Base-by-base conservation (phyloP, 192 early-diverging fungal genomes). In the Chytriomyces confervae region DNA sequence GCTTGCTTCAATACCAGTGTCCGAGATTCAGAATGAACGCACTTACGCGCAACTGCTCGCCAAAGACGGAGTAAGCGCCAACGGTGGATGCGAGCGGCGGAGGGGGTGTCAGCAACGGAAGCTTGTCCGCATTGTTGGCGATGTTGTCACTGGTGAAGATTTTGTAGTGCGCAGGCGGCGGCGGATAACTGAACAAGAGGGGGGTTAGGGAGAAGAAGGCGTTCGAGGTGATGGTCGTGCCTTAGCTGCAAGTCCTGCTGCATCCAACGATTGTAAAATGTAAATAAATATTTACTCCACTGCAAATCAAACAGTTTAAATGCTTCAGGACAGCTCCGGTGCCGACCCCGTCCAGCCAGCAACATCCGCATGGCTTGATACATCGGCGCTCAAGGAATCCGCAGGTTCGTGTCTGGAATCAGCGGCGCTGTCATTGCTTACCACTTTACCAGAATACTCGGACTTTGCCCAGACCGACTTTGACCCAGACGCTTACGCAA, bases 401-500 rank as follows among this genome's bases (percentile, higher is more conserved):
- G 36, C 36, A 36, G 36, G 36, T 36, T 36, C 36, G 36, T 36
- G 36, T 36, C 2, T 36, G 36, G 36, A 36, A 36, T 36, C 36
- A 36, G 36, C 36, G 36, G 65, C 49, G 49, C 11, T 18, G 11
- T 69, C 43, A 50, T 50, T 18, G 18, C n/a, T 23, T n/a, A n/a
- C 49, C 9, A 13, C 51, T 10, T 16, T 9, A 23, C 23, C 13
- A 93, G 92, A 92, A 63, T 92, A 92, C 64, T 80, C 87, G 65
- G 88, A 89, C 10, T 93, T 92, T 79, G 67, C 86, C 49, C 69
- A 85, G 11, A 88, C 88, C 61, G 77, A 84, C 63, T 93, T 93
- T 82, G 92, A 93, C 75, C 83, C 91, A 43, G 85, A 86, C 61
- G 85, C 83, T 50, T 92, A 93, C 83, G 89, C 90, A 16, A 91